Evolutionary conservation across 2,329 filamentous ascomycete genomes (phyloP).

Genomic region (Neonectria ditissima): DNA sequence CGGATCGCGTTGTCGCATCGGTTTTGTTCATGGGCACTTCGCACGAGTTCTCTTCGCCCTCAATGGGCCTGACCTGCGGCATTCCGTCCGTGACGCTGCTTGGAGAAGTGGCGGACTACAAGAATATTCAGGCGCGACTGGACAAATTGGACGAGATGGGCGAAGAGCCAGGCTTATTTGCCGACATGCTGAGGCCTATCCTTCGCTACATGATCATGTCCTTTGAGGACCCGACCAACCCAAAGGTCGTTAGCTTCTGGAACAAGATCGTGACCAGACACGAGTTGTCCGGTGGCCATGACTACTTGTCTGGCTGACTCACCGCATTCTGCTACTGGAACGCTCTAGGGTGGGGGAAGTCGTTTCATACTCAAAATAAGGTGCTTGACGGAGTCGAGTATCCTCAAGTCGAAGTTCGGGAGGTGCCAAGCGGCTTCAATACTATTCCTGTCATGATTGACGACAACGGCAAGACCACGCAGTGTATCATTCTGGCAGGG

Average conservation of each 20-base stretch:
- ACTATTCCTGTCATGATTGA: constrained; percentile 32
- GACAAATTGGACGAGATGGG: constrained; percentile 54
- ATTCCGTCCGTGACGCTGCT: constrained; percentile 65
- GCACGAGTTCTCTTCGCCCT: constrained; percentile 59
- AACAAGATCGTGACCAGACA: constrained; percentile 29
- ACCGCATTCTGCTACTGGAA: constrained; percentile 36
- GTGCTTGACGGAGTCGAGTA: constrained; percentile 16
- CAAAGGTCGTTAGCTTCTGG: constrained; percentile 54
- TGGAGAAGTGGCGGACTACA: constrained; percentile 61
- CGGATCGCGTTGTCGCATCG: constrained; percentile 56
- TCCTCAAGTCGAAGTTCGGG: constrained; percentile 8
- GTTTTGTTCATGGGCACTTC: constrained; percentile 64
- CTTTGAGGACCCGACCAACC: constrained; percentile 47
- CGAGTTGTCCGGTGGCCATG: not conserved
- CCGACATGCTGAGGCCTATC: constrained; percentile 52
- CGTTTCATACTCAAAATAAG: not conserved
- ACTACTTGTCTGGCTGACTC: constrained; percentile 32
- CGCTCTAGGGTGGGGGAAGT: not conserved
- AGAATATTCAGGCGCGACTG: constrained; percentile 46
- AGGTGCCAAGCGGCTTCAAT: constrained; percentile 18
- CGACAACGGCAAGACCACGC: not conserved
- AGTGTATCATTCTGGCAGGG: constrained; percentile 33
- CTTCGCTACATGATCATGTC: constrained; percentile 52
- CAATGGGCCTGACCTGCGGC: constrained; percentile 55
- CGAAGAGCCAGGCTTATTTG: constrained; percentile 49